Conservation (phyloP, 2,329 filamentous ascomycete genomes). For the Penicillium sp. region DNA sequence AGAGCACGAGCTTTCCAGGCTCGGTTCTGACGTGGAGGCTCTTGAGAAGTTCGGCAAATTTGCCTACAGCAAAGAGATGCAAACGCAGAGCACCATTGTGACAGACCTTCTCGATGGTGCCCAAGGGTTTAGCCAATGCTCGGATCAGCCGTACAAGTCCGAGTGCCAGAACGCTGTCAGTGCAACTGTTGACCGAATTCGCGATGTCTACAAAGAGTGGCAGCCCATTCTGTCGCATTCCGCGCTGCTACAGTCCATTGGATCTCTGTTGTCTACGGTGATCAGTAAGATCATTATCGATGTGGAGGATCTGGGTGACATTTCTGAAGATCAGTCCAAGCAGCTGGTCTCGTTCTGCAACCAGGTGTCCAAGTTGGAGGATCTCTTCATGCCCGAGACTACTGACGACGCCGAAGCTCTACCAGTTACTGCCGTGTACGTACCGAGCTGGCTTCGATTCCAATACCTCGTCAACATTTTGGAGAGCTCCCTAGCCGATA, state of each 20-base stretch:
- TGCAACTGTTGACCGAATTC: conserved; percentile 58
- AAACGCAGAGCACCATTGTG: conserved; percentile 62
- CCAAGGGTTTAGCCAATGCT: conserved; percentile 61
- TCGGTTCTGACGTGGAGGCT: conserved; percentile 55
- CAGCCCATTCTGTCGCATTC: conserved; percentile 58
- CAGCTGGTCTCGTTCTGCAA: conserved; percentile 59
- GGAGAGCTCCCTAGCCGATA: conserved; percentile 62
- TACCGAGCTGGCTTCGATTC: conserved; percentile 63
- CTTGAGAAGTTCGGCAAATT: conserved; percentile 60
- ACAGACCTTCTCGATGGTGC: conserved; percentile 62
- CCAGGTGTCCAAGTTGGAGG: conserved; percentile 54
- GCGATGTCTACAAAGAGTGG: conserved; percentile 58
- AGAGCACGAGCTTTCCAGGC: conserved; percentile 48
- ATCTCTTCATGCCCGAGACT: conserved; percentile 54
- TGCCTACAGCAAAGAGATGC: conserved; percentile 64
- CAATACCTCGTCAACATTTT: conserved; percentile 64
- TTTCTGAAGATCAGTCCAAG: conserved; percentile 61
- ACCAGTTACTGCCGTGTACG: conserved; percentile 61
- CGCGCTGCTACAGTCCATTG: conserved; percentile 61
- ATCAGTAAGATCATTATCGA: conserved; percentile 61
- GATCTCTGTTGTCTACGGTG: conserved; percentile 57
- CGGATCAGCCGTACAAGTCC: conserved; percentile 56
- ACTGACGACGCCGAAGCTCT: conserved; percentile 36
- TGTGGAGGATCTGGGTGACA: conserved; percentile 62
- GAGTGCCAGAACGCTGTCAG: conserved; percentile 61